phyloP scores from a whole-genome alignment of 768 basidiomycete genomes.

The Hygrocybe punicea region DNA sequence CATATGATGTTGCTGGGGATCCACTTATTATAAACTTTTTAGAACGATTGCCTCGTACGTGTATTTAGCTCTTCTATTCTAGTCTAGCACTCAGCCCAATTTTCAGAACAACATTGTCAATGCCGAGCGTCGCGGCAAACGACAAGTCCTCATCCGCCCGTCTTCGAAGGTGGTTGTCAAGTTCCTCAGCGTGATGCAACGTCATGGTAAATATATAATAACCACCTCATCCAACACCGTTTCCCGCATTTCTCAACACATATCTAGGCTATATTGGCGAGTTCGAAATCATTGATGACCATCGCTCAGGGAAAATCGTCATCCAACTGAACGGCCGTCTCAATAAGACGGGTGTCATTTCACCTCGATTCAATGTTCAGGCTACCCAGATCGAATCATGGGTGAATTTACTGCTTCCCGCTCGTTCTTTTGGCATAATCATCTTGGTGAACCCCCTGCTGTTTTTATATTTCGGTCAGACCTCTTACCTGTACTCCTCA shows the following conservation, averaged over 20 bases:
- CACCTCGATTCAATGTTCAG: constrained; percentile 97
- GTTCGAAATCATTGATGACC: constrained; percentile 98
- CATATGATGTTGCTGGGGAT: constrained; percentile 15
- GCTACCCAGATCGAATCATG: constrained; percentile 89
- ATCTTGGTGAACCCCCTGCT: constrained; percentile 65
- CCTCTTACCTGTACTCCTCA: constrained; percentile 23
- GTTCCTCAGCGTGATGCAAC: constrained; percentile 98
- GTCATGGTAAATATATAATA: constrained; percentile 71
- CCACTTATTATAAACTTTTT: neutral
- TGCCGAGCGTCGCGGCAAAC: constrained; percentile 98
- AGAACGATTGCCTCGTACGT: constrained; percentile 48
- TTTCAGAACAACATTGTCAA: constrained; percentile 96
- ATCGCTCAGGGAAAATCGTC: constrained; percentile 96
- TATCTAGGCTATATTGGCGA: constrained; percentile 90
- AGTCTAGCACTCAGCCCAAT: constrained; percentile 8
- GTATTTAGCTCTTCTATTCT: constrained; percentile 2
- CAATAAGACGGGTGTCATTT: constrained; percentile 99
- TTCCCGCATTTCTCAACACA: neutral
- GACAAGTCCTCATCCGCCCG: constrained; percentile 96
- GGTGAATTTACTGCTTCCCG: constrained; percentile 95
- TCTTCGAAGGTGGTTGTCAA: constrained; percentile 98
- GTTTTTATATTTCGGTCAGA: neutral
- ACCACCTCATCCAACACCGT: constrained; percentile 11
- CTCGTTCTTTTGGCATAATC: constrained; percentile 94
- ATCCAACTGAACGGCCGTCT: constrained; percentile 97